phyloP scores from a whole-genome alignment of 2,329 filamentous ascomycete species.

The Xylariaceae sp. region DNA sequence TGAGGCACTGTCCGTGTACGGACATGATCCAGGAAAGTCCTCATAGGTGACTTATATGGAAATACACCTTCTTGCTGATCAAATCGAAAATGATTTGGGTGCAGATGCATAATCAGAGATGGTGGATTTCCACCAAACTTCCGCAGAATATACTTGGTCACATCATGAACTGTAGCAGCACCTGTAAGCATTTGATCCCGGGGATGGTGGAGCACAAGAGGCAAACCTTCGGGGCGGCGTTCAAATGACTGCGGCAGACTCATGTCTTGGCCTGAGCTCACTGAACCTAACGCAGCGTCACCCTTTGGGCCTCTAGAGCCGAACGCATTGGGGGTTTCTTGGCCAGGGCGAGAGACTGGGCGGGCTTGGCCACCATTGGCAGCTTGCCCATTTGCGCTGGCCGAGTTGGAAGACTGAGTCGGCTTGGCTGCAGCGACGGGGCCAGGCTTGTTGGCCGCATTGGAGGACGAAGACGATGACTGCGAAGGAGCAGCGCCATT shows the following conservation, averaged over 20 bases:
- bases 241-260: conserved; percentile 36
- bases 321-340: conserved; percentile 47
- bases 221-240: conserved; percentile 50
- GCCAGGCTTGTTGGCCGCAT: conserved; percentile 52
- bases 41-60: conserved; percentile 88
- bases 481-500: conserved; percentile 52
- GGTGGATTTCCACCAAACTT: conserved; percentile 72
- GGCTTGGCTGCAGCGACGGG: conserved; percentile 43
- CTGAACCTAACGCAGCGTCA: conserved; percentile 46
- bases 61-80: conserved; percentile 93
- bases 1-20: conserved; percentile 74
- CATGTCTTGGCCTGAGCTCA: conserved; percentile 43
- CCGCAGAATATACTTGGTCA: conserved; percentile 66
- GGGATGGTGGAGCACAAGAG: not conserved
- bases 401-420: conserved; percentile 38
- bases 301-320: conserved; percentile 46
- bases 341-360: conserved; percentile 51
- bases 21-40: conserved; percentile 70
- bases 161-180: conserved; percentile 57
- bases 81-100: conserved; percentile 82
- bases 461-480: conserved; percentile 54
- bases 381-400: conserved; percentile 39
- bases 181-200: conserved; percentile 17
- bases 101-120: conserved; percentile 80
- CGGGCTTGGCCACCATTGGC: conserved; percentile 38